These are phyloP conservation scores for Leishmania aethiopica DNA, from an alignment of 208 protist species.

Conservation along the genomic window DNA sequence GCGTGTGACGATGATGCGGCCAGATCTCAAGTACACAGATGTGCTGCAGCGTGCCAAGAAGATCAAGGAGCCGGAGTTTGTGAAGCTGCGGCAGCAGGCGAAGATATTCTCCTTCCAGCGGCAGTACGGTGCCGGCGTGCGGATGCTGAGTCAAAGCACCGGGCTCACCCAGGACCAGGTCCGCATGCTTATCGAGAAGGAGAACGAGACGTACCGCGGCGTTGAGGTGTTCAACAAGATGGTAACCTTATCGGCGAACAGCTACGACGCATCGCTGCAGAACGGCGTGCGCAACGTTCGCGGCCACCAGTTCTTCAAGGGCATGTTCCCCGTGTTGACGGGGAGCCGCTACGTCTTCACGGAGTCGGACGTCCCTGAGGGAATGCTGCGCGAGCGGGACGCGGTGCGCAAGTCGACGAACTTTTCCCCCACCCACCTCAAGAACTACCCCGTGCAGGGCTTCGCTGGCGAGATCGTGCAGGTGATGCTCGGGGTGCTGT, in stretches of 20 bases:
- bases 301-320: slow-evolving; percentile 92
- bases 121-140: slow-evolving; percentile 92
- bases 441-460: slow-evolving; percentile 95
- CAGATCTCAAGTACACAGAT: slow-evolving; percentile 91
- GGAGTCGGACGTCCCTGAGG: slow-evolving; percentile 84
- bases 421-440: slow-evolving; percentile 92
- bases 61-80: slow-evolving; percentile 93
- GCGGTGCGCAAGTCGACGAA: slow-evolving; percentile 85
- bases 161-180: slow-evolving; percentile 92
- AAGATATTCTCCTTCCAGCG: slow-evolving; percentile 95
- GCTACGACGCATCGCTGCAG: slow-evolving; percentile 87
- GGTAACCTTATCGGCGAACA: slow-evolving; percentile 90
- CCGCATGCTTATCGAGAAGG: slow-evolving; percentile 91
- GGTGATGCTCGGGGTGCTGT: slow-evolving; percentile 92
- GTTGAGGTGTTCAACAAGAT: slow-evolving; percentile 92
- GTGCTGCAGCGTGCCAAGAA: slow-evolving; percentile 89
- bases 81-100: slow-evolving; percentile 91
- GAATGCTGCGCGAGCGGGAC: slow-evolving; percentile 60
- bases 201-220: slow-evolving; percentile 85
- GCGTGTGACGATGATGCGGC: slow-evolving; percentile 93
- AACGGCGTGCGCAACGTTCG: slow-evolving; percentile 84
- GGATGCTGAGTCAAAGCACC: slow-evolving; percentile 92
- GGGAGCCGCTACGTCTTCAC: slow-evolving; percentile 92
- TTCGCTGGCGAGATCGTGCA: slow-evolving; percentile 95
- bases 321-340: slow-evolving; percentile 92